phyloP scores from a whole-genome alignment of 2,329 filamentous ascomycete species.

The Bimuria novae-zelandiae region DNA sequence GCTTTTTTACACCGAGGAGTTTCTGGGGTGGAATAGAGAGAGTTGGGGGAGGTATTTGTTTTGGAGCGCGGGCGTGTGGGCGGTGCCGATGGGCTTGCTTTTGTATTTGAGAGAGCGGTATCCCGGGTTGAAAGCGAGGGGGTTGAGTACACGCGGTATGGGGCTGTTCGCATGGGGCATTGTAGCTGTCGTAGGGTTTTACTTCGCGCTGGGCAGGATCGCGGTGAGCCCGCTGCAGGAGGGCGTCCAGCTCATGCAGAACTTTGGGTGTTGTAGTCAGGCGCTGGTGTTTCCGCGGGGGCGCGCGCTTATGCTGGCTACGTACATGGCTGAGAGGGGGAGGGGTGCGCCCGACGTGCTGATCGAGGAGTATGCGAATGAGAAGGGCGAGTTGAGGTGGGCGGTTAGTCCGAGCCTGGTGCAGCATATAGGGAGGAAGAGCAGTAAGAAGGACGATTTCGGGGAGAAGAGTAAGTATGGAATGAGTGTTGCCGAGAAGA shows the following conservation, averaged over 20 bases:
- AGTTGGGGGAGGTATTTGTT: constrained; percentile 46
- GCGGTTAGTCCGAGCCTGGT: constrained; percentile 50
- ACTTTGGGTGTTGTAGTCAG: constrained; percentile 53
- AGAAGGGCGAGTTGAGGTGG: constrained; percentile 46
- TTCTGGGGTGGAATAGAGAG: constrained; percentile 53
- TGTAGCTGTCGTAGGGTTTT: constrained; percentile 40
- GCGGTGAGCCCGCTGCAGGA: constrained; percentile 43
- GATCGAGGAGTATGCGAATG: constrained; percentile 49
- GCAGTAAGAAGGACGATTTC: constrained; percentile 40
- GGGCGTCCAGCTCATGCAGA: constrained; percentile 48
- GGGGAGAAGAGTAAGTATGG: constrained; percentile 33
- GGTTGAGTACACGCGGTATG: not conserved
- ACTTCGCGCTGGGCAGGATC: constrained; percentile 49
- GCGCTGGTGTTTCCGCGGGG: constrained; percentile 50
- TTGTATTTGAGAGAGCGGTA: constrained; percentile 30
- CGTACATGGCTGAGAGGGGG: constrained; percentile 39
- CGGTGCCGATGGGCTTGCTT: constrained; percentile 28
- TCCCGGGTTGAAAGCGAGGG: not conserved
- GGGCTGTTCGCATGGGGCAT: constrained; percentile 13
- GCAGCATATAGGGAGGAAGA: constrained; percentile 52
- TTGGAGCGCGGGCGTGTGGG: constrained; percentile 35
- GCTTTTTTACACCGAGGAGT: constrained; percentile 54
- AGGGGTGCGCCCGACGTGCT: constrained; percentile 48
- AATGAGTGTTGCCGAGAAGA: constrained; percentile 40
- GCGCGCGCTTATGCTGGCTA: constrained; percentile 30